Evolutionary conservation across 2,329 filamentous ascomycete species (phyloP).

Genomic region (Colletotrichum zoysiae): DNA sequence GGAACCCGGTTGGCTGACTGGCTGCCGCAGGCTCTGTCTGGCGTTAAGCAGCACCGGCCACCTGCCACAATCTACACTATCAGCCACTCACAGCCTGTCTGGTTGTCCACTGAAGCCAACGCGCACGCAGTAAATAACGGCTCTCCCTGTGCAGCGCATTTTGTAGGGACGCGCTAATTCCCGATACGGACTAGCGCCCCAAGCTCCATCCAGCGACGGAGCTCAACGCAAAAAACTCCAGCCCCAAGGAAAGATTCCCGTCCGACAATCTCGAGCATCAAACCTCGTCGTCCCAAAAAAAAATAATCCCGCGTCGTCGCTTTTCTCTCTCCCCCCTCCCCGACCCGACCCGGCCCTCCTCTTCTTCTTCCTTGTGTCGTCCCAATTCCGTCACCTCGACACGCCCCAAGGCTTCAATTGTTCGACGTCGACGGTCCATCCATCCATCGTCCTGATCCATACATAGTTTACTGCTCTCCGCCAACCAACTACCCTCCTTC

Average conservation of each 20-base stretch:
- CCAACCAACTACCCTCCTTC: constrained; percentile 3
- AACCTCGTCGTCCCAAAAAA: constrained; percentile 47
- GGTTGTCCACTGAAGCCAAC: neutral
- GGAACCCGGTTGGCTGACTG: constrained; percentile 24
- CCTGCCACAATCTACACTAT: too few relatives aligned
- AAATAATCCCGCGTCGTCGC: constrained; percentile 49
- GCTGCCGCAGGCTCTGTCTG: constrained; percentile 6
- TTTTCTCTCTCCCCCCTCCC: constrained; percentile 35
- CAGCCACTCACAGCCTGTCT: neutral
- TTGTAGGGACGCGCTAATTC: constrained; percentile 43
- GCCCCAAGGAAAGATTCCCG: constrained; percentile 54
- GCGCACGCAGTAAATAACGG: constrained; percentile 25
- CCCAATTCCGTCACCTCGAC: constrained; percentile 37
- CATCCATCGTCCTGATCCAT: constrained; percentile 9
- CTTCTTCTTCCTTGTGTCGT: constrained; percentile 39
- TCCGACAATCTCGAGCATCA: constrained; percentile 47
- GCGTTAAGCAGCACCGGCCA: constrained; percentile 1
- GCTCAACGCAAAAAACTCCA: constrained; percentile 59
- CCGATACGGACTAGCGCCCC: constrained; percentile 50
- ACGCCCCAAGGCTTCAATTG: constrained; percentile 35
- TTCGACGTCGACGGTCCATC: constrained; percentile 36
- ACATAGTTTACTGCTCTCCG: neutral
- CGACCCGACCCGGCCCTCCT: constrained; percentile 3
- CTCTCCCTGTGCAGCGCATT: constrained; percentile 39
- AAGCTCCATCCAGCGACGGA: constrained; percentile 52